Evolutionary conservation across 495 filamentous ascomycete genomes (phyloP), one percentile per base, ranked within the genome.

Genomic region (Penicillium manginii): DNA sequence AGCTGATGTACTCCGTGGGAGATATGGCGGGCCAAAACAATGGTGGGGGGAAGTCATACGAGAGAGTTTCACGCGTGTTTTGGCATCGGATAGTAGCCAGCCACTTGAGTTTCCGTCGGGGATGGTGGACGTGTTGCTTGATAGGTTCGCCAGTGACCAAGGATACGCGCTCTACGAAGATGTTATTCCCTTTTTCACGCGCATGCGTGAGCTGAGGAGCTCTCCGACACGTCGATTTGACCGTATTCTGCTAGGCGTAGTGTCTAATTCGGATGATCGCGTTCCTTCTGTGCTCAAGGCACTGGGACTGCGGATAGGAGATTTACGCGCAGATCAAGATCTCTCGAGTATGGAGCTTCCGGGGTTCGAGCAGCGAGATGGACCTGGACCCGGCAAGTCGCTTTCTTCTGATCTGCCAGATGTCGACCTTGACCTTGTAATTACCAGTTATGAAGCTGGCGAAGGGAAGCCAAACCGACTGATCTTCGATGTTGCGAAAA

Each of bases 221-320:
- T 35, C 42, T 1, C 22, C 35, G 22, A 58, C 31, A 0, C 19
- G 23, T 19, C 29, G 47, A 29, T 72, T 70, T 59, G 65, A 73
- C 31, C 57, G 65, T 18, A 62, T 87, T 2, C 61, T 86, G 9
- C 63, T 90, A 0, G 91, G 91, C 4, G 76, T 92, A 15, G 75
- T 93, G 49, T 89, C 88, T 19, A 94, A 93, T 68, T 92, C 90
- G 1, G 90, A 94, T 65, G 84, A 88, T 63, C 81, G 91, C 0
- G 83, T 92, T 1, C 78, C 82, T 8, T 66, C 67, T 12, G 80
- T 93, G 10, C 66, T 93, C 11, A 71, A 78, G 17, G 83, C 83
- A 8, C 65, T 93, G 15, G 88, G 88, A 0, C 55, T 93, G 19
- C 63, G 59, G 7, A 81, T 91, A 2, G 81, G 81, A 10, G 56